Conservation (phyloP, 805 yeast species). For the Candida orba region DNA sequence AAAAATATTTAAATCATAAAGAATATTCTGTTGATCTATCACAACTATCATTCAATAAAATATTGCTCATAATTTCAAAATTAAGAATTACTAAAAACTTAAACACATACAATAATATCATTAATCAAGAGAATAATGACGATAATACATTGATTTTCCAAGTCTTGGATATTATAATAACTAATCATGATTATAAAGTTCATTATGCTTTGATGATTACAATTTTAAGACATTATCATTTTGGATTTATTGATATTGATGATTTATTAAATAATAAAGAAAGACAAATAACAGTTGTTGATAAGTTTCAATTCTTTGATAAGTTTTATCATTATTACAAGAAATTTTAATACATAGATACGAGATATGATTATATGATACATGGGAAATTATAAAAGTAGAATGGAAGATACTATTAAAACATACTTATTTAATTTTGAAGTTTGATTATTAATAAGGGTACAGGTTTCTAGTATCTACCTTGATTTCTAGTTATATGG, state of each 20-base stretch:
- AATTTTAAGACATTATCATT: constrained; percentile 41
- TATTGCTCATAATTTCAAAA: constrained; percentile 7
- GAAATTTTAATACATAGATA: constrained; percentile 12
- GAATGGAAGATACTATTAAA: too few relatives aligned
- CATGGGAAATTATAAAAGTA: too few relatives aligned
- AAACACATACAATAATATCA: constrained; percentile 1
- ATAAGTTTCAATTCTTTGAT: constrained; percentile 17
- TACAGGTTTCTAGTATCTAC: too few relatives aligned
- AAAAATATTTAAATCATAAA: constrained; percentile 8
- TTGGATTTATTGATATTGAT: constrained; percentile 36
- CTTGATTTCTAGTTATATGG: too few relatives aligned
- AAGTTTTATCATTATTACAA: constrained; percentile 14
- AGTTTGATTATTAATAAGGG: too few relatives aligned
- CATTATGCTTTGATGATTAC: constrained; percentile 33
- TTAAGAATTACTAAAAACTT: neutral
- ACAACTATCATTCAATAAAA: constrained; percentile 5
- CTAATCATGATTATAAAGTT: constrained; percentile 30
- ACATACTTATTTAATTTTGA: too few relatives aligned
- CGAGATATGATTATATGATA: too few relatives aligned
- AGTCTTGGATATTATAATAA: constrained; percentile 15
- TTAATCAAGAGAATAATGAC: too few relatives aligned
- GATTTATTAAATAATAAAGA: constrained; percentile 14
- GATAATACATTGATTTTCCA: constrained; percentile 10
- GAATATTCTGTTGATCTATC: constrained; percentile 9
- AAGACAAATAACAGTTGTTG: constrained; percentile 9